phyloP scores from a whole-genome alignment of 371 early-diverging fungal species.

The Mucor piriformis region DNA sequence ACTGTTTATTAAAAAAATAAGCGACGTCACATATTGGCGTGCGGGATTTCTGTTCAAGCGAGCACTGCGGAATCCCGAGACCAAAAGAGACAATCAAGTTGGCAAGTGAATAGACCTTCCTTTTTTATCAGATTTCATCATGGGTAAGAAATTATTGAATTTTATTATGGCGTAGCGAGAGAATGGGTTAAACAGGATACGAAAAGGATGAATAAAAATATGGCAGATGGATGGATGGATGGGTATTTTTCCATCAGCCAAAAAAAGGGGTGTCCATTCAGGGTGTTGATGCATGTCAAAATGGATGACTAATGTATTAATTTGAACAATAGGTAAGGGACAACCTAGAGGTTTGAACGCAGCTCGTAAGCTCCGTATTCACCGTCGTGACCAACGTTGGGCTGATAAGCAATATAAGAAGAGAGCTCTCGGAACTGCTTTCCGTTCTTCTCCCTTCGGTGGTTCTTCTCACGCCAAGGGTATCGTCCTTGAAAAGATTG shows the following conservation, averaged over 20 bases:
- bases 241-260: constrained; percentile 1
- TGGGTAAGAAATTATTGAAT: constrained; percentile 22
- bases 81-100: constrained; percentile 27
- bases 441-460: constrained; percentile 97
- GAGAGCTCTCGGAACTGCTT: constrained; percentile 97
- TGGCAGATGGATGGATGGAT: constrained; percentile 16
- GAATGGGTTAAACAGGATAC: neutral
- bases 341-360: constrained; percentile 98
- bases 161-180: neutral
- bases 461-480: constrained; percentile 99
- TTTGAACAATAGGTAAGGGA: constrained; percentile 71
- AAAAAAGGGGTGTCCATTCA: neutral
- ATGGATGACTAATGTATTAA: neutral
- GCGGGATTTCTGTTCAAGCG: neutral
- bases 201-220: neutral
- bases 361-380: constrained; percentile 97
- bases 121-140: constrained; percentile 37
- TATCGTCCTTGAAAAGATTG: constrained; percentile 99
- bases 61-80: constrained; percentile 7
- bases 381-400: constrained; percentile 98
- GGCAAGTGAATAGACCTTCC: constrained; percentile 29
- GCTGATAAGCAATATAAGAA: constrained; percentile 99
- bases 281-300: neutral
- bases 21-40: neutral
- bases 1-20: too few species aligned